These are phyloP conservation scores for Kwoniella newhampshirensis DNA, from an alignment of 768 basidiomycete species.

Conservation along the genomic window DNA sequence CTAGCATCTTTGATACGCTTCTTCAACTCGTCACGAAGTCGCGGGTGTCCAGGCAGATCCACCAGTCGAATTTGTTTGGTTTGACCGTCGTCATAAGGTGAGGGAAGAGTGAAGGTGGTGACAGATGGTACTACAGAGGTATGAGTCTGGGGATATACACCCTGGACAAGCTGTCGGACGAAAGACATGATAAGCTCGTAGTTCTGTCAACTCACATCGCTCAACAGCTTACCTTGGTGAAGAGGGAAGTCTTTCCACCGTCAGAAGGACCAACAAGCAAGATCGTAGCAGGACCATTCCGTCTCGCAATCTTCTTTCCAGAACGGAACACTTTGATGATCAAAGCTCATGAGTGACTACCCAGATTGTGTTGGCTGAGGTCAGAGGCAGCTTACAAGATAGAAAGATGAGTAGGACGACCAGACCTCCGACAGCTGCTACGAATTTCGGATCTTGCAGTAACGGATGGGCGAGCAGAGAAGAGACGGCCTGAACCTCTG, in stretches of 20 bases:
- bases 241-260: slow-evolving; percentile 49
- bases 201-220: slow-evolving; percentile 3
- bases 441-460: slow-evolving; percentile 44
- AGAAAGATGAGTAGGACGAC: slow-evolving; percentile 26
- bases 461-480: slow-evolving; percentile 32
- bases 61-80: slow-evolving; percentile 31
- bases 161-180: slow-evolving; percentile 37
- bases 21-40: slow-evolving; percentile 40
- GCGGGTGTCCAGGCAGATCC: slow-evolving; percentile 51
- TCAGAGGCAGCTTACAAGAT: slow-evolving; percentile 16
- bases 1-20: slow-evolving; percentile 30
- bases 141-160: slow-evolving; percentile 37
- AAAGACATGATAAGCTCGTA: neutral
- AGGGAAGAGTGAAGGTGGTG: slow-evolving; percentile 31
- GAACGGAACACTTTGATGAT: slow-evolving; percentile 18
- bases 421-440: slow-evolving; percentile 33
- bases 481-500: slow-evolving; percentile 40
- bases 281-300: slow-evolving; percentile 32
- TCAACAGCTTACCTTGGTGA: slow-evolving; percentile 42
- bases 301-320: slow-evolving; percentile 12
- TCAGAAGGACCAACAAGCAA: slow-evolving; percentile 46
- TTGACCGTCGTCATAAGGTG: slow-evolving; percentile 13
- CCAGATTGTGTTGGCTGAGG: slow-evolving; percentile 5
- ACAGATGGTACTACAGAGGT: slow-evolving; percentile 40
- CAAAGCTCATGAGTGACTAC: too few species aligned